Evolutionary conservation across 108 stramenopile genomes (phyloP).

Genomic region (Cyclotella cryptica): DNA sequence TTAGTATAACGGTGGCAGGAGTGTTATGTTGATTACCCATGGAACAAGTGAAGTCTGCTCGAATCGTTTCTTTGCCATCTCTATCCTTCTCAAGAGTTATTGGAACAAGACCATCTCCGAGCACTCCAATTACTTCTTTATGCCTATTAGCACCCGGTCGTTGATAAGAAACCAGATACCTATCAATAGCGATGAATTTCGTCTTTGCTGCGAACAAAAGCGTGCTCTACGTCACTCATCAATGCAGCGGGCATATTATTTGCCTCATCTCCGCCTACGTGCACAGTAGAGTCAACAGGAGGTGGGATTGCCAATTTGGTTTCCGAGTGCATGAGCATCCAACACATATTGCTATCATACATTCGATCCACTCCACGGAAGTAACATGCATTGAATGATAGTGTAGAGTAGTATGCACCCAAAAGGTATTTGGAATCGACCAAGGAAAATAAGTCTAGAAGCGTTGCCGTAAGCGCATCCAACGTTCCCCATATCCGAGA

Average conservation of each 20-base stretch:
- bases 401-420: constrained; percentile 51
- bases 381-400: constrained; percentile 53
- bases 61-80: constrained; percentile 41
- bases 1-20: constrained; percentile 44
- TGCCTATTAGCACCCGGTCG: background rate
- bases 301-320: constrained; percentile 32
- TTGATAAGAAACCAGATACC: constrained; percentile 34
- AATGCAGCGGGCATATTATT: constrained; percentile 41
- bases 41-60: constrained; percentile 46
- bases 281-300: constrained; percentile 26
- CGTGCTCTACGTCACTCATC: constrained; percentile 57
- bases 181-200: constrained; percentile 52
- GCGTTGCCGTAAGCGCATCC: constrained; percentile 42
- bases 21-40: constrained; percentile 37
- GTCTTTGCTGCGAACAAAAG: constrained; percentile 48
- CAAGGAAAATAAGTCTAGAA: constrained; percentile 48
- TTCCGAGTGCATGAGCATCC: constrained; percentile 52
- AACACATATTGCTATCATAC: constrained; percentile 57
- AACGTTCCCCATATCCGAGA: constrained; percentile 27
- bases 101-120: constrained; percentile 50
- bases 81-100: constrained; percentile 38
- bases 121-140: constrained; percentile 31
- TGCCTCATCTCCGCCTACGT: constrained; percentile 17
- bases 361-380: constrained; percentile 51
- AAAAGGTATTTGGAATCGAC: constrained; percentile 52